Evolutionary conservation across 176 grass and related monocot genomes (phyloP).

Genomic region (Carex kokanica): DNA sequence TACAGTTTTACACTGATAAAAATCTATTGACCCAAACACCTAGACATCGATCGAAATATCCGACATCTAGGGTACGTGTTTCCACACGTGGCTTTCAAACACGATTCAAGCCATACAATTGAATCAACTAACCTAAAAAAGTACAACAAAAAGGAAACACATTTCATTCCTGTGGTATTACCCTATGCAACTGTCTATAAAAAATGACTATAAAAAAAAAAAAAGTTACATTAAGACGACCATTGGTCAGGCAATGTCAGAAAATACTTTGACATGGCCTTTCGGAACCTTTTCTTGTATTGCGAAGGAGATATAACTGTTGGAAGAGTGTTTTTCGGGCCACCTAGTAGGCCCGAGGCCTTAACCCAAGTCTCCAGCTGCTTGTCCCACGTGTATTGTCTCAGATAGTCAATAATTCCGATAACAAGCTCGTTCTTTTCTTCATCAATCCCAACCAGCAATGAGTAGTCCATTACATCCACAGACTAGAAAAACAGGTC

Average conservation of each 20-base stretch:
- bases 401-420: constrained; percentile 90
- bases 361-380: constrained; percentile 97
- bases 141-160: neutral
- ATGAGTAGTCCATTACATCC: constrained; percentile 96
- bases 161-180: constrained; percentile 30
- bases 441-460: constrained; percentile 85
- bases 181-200: constrained; percentile 10
- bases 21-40: constrained; percentile 25
- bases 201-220: constrained; percentile 21
- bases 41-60: constrained; percentile 6
- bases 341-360: constrained; percentile 73
- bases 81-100: constrained; percentile 14
- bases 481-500: constrained; percentile 45
- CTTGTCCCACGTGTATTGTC: constrained; percentile 98
- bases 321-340: constrained; percentile 60
- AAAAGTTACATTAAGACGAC: constrained; percentile 49
- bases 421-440: constrained; percentile 82
- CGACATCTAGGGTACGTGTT: neutral
- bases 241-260: constrained; percentile 81
- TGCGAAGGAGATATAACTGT: constrained; percentile 79
- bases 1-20: constrained; percentile 16
- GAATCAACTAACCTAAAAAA: constrained; percentile 35
- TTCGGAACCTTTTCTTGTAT: constrained; percentile 97
- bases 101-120: constrained; percentile 38
- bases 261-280: constrained; percentile 98